Base-by-base conservation (phyloP, 345 rosid genomes). In the Citrus reticulata region DNA sequence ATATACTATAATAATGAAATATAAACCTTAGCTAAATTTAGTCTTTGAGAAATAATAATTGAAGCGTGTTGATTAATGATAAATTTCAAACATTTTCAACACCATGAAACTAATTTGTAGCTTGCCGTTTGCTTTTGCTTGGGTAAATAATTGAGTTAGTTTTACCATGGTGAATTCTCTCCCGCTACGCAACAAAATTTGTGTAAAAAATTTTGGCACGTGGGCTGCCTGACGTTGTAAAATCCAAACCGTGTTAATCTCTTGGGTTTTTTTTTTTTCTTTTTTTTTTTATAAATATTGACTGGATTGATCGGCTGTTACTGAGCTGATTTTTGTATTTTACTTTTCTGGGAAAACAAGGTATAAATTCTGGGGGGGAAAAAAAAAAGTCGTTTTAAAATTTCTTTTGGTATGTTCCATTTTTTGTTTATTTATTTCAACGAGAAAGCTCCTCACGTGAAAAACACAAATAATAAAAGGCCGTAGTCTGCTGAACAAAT, bases 161-260 rank as follows among this genome's bases (percentile, higher is more conserved):
- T 40, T 46, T 46, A 3, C 17, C 51, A 46, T 46, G 51, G 17
- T 34, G 30, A 77, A 60, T 59, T 59, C 72, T 49, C 68, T 54
- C 17, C 32, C 13, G 24, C 1, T 17, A 1, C 17, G 1, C 40
- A 7, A 34, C 17, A 66, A 51, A 29, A 29, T 3, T 19, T 65
- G 46, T 30, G 8, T 4, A 40, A 58, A 29, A 6, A 65, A 34
- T 19, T 42, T 29, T 29, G 27, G 19, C 81, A 73, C 77, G 77
- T 73, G 54, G 79, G 78, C 81, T 70, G 83, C 74, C 73, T 59
- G 46, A 29, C 40, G 13, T n/a, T 24, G 25, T 46, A 63, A 78
- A 61, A 6, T 40, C 67, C 79, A 79, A 68, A 25, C 76, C 42
- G 29, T 20, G 46, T 77, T 70, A 11, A 29, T 6, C 51, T 22